Evolutionary conservation across 306 rosid genomes (phyloP), one percentile per base, ranked within the genome.

Genomic region (Rosa rugosa): DNA sequence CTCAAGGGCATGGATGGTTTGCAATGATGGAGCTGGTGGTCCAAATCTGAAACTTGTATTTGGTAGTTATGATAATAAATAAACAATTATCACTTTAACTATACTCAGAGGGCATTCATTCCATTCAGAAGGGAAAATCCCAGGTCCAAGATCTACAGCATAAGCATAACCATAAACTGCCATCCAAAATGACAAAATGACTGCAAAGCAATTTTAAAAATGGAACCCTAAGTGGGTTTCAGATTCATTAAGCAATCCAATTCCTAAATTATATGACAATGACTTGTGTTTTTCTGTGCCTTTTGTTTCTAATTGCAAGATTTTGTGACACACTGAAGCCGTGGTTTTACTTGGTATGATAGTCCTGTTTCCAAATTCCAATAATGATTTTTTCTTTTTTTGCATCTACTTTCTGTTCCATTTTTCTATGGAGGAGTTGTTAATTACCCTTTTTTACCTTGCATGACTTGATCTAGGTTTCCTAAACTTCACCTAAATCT

Each of bases 221-320:
- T 42, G 31, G 72, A 41, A 38, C 14, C 49, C 22, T 16, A 14
- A 36, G 23, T 34, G 71, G 71, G 47, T 66, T 38, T 18, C 47
- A 8, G 62, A 1, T 54, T 56, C 27, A 1, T 34, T 6, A 64
- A 64, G 69, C 57, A 31, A 75, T 63, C 60, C 27, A 14, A 57
- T 54, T 45, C 56, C 13, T 25, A 75, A 42, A 44, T 60, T 75
- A 60, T 75, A 59, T 75, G 72, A 23, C 8, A 34, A 18, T 27
- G 50, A 75, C 34, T 59, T 44, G 53, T 75, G 77, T 38, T 75
- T 81, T 81, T 81, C 72, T 81, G 84, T 76, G 77, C 80, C 72
- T 56, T 7, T 41, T 13, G 71, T 75, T 80, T 80, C 20, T 63
- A 18, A 64, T 77, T 20, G 11, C n/a, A 44, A 54, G 14, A 25